Base-by-base conservation (phyloP, 371 early-diverging fungal species). In the Mucor circinelloides region DNA sequence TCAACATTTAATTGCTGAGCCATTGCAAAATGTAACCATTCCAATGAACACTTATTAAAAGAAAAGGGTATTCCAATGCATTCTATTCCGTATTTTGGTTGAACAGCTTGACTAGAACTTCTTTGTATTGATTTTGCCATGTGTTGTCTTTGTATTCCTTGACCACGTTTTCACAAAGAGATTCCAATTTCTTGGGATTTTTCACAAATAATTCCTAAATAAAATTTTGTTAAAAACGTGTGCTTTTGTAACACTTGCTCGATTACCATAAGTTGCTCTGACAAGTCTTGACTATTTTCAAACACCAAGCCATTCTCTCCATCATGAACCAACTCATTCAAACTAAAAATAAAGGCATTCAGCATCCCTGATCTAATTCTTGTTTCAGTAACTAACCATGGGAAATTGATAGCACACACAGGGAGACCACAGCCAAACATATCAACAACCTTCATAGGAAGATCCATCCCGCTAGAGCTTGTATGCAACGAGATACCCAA, bases 391-490 rank as follows among this genome's bases (percentile, higher is more conserved):
- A 21, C 72, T 66, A 81, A 88, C 91, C 90, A 90, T 17, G 80
- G 73, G 68, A 93, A 98, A 4, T 74, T 67, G 57, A 89, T 76
- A 0, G 98, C 95, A 71, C 91, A 92, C 17, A 95, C 97, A 3
- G 99, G 97, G 10, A 96, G 71, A 0, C 95, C 95, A 76, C 94
- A 94, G 2, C 97, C 99, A 89, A 97, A 95, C 97, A 98, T 96
- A 77, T 98, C 99, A 2, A 97, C 95, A 0, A 98, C 89, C 78
- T 98, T 98, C 99, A 98, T 98, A 4, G 99, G 99, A 58, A 98
- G 75, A 79, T 98, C 99, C 67, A 98, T 83, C 1, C 97, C 97
- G 28, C 95, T 94, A 7, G 96, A 93, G 27, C 94, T 94, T 17
- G 88, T 91, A 81, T 98, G 99, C 52, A 98, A 82, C 9, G 90